Conservation (phyloP, 2,329 filamentous ascomycete species). For the Xylariaceae sp. region DNA sequence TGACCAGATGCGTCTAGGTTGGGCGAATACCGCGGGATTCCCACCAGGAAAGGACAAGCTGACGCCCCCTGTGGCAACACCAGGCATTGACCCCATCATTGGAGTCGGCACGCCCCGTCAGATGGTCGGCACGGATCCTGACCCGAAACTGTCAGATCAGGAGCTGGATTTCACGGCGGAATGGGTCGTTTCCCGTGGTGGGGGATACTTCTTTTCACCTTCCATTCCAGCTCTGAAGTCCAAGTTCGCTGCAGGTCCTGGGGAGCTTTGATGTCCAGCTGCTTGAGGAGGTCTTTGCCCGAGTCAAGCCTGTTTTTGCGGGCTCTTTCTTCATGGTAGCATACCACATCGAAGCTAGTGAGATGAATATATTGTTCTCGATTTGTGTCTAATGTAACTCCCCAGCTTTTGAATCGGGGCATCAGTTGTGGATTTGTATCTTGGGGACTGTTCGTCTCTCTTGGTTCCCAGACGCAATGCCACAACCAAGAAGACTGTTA, state of each 20-base stretch:
- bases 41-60: slow-evolving; percentile 3
- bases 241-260: slow-evolving; percentile 8
- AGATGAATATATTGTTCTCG: no score
- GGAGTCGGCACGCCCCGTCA: slow-evolving; percentile 14
- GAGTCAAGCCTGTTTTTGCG: no score
- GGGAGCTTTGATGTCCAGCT: background rate
- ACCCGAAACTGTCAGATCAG: slow-evolving; percentile 12
- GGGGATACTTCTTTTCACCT: slow-evolving; percentile 43
- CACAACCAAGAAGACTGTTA: no score
- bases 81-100: slow-evolving; percentile 16
- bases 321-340: no score
- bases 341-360: no score
- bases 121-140: slow-evolving; percentile 21
- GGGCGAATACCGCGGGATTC: slow-evolving; percentile 14
- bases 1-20: slow-evolving; percentile 17
- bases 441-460: no score
- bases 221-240: slow-evolving; percentile 29
- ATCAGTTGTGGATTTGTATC: no score
- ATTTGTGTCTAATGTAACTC: no score
- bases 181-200: slow-evolving; percentile 38
- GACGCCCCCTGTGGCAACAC: slow-evolving; percentile 1
- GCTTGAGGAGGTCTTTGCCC: no score
- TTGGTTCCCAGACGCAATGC: no score
- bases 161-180: slow-evolving; percentile 18
- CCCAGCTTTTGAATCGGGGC: no score